phyloP scores from a whole-genome alignment of 257 asterid species.

The Solanum pinnatisectum region DNA sequence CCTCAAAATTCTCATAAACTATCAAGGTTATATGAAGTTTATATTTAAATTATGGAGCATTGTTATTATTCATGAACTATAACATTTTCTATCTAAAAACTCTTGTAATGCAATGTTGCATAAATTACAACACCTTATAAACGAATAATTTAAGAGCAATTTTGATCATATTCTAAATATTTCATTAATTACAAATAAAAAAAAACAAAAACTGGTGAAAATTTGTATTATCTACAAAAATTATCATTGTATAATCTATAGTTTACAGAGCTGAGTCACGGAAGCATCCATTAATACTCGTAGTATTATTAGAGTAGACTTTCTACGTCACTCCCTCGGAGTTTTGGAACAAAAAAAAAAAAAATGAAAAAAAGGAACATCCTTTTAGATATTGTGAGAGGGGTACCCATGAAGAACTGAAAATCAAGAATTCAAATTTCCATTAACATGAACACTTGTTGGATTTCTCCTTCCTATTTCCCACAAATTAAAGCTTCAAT shows the following conservation, averaged over 20 bases:
- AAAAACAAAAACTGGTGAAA: accelerated
- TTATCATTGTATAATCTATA: too few species aligned
- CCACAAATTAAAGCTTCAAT: slow-evolving; percentile 4
- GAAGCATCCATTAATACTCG: neutral
- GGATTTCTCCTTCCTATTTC: slow-evolving; percentile 6
- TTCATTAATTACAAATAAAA: too few species aligned
- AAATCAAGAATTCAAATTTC: slow-evolving; percentile 25
- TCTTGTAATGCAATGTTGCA: neutral
- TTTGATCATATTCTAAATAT: neutral
- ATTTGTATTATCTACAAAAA: neutral
- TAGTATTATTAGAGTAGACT: too few species aligned
- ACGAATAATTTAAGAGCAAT: too few species aligned
- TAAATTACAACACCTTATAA: neutral
- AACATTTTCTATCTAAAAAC: neutral
- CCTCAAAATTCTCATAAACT: neutral
- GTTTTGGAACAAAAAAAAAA: too few species aligned
- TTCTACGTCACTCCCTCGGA: accelerated
- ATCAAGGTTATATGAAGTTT: neutral
- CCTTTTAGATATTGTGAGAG: neutral
- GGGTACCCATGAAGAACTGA: neutral
- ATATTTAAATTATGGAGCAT: too few species aligned
- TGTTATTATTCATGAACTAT: neutral
- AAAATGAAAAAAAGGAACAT: neutral
- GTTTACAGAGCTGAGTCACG: accelerated
- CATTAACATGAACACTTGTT: slow-evolving; percentile 13